Evolutionary conservation across 1,284 basidiomycete species (phyloP).

Genomic region (Cutaneotrichosporon cavernicola): DNA sequence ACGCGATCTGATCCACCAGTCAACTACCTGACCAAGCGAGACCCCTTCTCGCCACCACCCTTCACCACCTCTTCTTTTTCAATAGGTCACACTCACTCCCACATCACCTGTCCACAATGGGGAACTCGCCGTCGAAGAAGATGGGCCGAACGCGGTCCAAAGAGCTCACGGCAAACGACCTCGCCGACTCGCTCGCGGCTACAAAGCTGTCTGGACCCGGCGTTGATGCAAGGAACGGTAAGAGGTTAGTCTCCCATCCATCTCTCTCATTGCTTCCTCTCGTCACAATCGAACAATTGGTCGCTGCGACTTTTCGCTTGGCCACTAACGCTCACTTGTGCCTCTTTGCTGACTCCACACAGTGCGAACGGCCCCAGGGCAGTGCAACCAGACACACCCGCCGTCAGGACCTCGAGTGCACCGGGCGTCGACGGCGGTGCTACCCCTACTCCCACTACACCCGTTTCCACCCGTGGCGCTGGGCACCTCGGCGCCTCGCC

Average conservation of each 20-base stretch:
- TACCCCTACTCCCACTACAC: constrained; percentile 45
- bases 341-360: constrained; percentile 1
- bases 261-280: background rate
- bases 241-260: constrained; percentile 17
- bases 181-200: constrained; percentile 42
- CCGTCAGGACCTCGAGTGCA: constrained; percentile 10
- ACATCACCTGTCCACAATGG: constrained; percentile 40
- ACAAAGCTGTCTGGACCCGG: constrained; percentile 30
- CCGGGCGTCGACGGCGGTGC: constrained; percentile 3
- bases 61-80: background rate
- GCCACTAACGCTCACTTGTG: background rate
- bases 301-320: background rate
- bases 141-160: constrained; percentile 54
- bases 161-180: constrained; percentile 49
- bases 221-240: constrained; percentile 16
- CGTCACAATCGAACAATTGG: background rate
- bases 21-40: background rate
- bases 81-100: background rate
- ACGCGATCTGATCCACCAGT: background rate
- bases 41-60: background rate
- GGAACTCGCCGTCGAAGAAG: constrained; percentile 54
- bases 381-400: constrained; percentile 1
- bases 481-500: constrained; percentile 38
- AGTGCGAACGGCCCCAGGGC: constrained; percentile 4
- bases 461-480: constrained; percentile 45